Percentiles rank a stretch among this genome's conserved stretches.
Evolutionary conservation across 257 asterid species (phyloP).

Genomic region (Prunella vulgaris): DNA sequence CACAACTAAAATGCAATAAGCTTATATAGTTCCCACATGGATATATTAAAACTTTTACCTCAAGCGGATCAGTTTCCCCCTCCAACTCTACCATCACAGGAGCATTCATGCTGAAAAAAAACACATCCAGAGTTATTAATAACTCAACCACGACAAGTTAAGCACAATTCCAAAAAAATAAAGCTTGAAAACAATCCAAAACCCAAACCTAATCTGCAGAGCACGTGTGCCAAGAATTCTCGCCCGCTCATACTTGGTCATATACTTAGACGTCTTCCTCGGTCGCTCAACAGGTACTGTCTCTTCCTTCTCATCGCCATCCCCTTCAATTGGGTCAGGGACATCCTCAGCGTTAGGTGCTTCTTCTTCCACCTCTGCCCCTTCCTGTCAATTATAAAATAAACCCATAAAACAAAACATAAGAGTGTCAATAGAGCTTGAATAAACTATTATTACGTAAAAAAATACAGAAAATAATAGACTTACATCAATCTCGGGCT

Average conservation of each 20-base stretch:
- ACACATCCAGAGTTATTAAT: not conserved
- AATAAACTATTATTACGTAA: not conserved
- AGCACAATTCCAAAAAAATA: not conserved
- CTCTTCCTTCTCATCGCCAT: conserved; percentile 65
- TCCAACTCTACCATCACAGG: conserved; percentile 98
- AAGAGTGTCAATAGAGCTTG: not conserved
- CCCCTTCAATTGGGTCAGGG: conserved; percentile 55
- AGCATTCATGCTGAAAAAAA: conserved; percentile 77
- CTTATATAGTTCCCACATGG: not conserved
- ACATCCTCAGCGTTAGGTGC: conserved; percentile 38
- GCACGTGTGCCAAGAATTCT: conserved; percentile 93
- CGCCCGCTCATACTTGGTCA: conserved; percentile 95
- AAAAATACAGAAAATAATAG: not conserved
- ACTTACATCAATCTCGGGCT: conserved; percentile 79
- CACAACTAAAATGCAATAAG: not conserved
- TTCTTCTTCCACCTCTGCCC: conserved; percentile 74
- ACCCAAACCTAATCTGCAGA: conserved; percentile 74
- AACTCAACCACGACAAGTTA: not conserved
- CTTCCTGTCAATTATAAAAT: conserved; percentile 47
- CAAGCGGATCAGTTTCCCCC: conserved; percentile 90
- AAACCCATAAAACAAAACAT: not conserved
- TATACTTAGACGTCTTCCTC: conserved; percentile 77
- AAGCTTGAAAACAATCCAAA: not conserved
- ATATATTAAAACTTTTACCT: conserved; percentile 40
- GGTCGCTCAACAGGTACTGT: conserved; percentile 59